These are phyloP conservation scores for Xylariaceae sp. DNA, from an alignment of 2,329 filamentous ascomycete species.

Conservation along the genomic window DNA sequence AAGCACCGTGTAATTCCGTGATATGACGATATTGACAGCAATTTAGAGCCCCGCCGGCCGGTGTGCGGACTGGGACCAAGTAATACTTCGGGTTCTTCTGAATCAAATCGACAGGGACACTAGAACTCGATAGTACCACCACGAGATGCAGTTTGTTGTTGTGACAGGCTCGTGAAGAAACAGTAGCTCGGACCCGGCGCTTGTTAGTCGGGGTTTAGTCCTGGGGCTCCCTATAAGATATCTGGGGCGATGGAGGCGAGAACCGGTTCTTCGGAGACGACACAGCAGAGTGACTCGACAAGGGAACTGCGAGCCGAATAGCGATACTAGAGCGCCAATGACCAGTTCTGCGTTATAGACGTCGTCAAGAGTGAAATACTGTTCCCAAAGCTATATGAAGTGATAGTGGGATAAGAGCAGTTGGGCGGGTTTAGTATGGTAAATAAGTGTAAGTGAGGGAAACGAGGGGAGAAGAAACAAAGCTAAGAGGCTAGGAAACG, in stretches of 20 bases:
- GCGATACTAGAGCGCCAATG: no score
- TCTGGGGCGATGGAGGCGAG: conserved; percentile 16
- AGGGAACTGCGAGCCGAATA: no score
- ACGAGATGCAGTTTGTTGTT: conserved; percentile 7
- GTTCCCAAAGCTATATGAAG: neutral
- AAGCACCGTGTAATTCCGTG: conserved; percentile 34
- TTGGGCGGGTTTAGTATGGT: neutral
- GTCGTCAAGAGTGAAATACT: neutral
- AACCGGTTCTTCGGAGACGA: conserved; percentile 4
- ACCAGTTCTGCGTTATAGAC: neutral
- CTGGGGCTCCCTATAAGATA: conserved; percentile 10
- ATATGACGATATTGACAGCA: conserved; percentile 38
- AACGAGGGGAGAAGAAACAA: conserved; percentile 7
- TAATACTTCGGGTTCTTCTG: conserved; percentile 24
- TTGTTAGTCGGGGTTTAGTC: conserved; percentile 18
- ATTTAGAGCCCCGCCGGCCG: conserved; percentile 33
- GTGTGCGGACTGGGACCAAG: conserved; percentile 23
- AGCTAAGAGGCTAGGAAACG: conserved; percentile 21
- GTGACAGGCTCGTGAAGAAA: neutral
- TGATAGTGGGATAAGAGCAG: neutral
- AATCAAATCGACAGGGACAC: conserved; percentile 24
- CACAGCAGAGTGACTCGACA: conserved; percentile 4
- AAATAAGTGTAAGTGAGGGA: neutral
- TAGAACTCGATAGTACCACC: conserved; percentile 13
- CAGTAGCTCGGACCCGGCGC: conserved; percentile 3